phyloP scores from a whole-genome alignment of 1,139 yeast genomes.

The Yamadazyma membranifaciens region DNA sequence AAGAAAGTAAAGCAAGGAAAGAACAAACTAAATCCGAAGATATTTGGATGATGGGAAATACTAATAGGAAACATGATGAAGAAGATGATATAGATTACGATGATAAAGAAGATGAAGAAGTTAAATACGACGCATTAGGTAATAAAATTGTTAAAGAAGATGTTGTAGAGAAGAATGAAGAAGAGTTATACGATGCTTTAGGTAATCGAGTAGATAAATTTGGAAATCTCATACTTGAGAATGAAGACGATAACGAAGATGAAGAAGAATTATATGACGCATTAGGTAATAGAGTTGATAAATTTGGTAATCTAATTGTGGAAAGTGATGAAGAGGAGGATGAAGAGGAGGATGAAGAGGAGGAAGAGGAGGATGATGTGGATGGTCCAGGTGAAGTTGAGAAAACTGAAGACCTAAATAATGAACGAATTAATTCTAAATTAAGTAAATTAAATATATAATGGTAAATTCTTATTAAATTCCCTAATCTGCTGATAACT shows the following conservation, averaged over 20 bases:
- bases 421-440: neutral
- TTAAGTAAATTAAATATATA: conserved; percentile 1
- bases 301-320: conserved; percentile 4
- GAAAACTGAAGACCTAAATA: neutral
- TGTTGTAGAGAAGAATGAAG: conserved; percentile 5
- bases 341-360: conserved; percentile 10
- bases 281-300: conserved; percentile 9
- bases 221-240: conserved; percentile 6
- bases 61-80: conserved; percentile 42
- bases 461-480: too few relatives aligned
- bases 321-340: conserved; percentile 6
- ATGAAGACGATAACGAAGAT: conserved; percentile 5
- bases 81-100: conserved; percentile 11
- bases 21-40: conserved; percentile 54
- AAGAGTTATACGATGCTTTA: conserved; percentile 11
- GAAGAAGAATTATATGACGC: conserved; percentile 11
- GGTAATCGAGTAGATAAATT: conserved; percentile 8
- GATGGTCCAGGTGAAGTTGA: conserved; percentile 7
- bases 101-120: conserved; percentile 8
- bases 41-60: conserved; percentile 78
- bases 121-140: conserved; percentile 7
- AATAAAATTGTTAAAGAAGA: conserved; percentile 8
- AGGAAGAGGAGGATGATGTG: conserved; percentile 7
- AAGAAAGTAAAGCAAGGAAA: conserved; percentile 66
- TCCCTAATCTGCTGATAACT: neutral